These are phyloP conservation scores for Boletus tomentosulus DNA, from an alignment of 768 basidiomycete species.

Conservation along the genomic window DNA sequence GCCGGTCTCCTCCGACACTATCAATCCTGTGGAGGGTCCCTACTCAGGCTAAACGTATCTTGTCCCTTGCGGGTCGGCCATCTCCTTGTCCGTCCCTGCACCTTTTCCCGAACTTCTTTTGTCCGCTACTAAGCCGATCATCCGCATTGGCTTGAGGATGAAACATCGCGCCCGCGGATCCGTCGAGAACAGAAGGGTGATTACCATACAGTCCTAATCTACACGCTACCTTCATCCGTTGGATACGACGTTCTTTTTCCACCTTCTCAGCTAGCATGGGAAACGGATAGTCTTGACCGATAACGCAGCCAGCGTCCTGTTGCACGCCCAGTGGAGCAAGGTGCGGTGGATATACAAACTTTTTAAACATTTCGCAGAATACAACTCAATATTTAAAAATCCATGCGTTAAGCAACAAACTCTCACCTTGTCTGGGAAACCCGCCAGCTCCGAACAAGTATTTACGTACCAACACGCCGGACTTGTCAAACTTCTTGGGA, in stretches of 20 bases:
- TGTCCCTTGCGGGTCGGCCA: conserved; percentile 9
- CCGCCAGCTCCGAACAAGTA: neutral
- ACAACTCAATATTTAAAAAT: conserved; percentile 21
- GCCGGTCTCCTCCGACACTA: neutral
- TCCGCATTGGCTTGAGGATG: conserved; percentile 6
- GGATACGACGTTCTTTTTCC: conserved; percentile 12
- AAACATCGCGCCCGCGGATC: conserved; percentile 28
- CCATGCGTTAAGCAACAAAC: conserved; percentile 5
- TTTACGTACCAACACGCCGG: conserved; percentile 24
- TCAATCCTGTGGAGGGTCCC: too few relatives aligned
- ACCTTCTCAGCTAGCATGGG: conserved; percentile 5
- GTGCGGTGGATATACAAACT: conserved; percentile 2
- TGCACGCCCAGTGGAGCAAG: neutral
- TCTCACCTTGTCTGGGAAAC: conserved; percentile 26
- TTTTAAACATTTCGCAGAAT: neutral
- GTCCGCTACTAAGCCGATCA: conserved; percentile 24
- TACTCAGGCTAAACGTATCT: conserved; percentile 2
- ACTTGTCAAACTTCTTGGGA: conserved; percentile 6
- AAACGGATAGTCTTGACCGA: conserved; percentile 5
- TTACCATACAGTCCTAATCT: conserved; percentile 16
- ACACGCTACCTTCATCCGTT: conserved; percentile 8
- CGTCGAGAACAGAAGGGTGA: conserved; percentile 10
- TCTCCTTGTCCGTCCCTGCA: conserved; percentile 13
- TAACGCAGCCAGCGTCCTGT: conserved; percentile 3
- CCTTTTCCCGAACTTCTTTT: conserved; percentile 18